Conservation (phyloP, 2,329 filamentous ascomycete genomes). For the Zasmidium cellare region DNA sequence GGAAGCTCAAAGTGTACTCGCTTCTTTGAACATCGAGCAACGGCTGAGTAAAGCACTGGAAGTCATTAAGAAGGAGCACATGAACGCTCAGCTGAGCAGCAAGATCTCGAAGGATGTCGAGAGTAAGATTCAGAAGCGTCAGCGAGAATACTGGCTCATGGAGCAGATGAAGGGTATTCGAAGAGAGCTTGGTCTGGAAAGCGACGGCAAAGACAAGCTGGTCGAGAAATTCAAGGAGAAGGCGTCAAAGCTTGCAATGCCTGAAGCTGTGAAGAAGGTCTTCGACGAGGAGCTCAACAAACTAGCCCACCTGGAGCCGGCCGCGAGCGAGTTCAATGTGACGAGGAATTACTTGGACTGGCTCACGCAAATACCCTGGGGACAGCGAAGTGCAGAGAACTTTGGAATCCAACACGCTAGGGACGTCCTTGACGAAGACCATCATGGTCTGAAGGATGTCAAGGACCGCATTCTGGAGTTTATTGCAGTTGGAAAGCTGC, state of each 20-base stretch:
- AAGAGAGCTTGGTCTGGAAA: conserved; percentile 91
- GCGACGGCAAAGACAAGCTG: conserved; percentile 96
- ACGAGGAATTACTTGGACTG: conserved; percentile 98
- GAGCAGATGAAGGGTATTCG: conserved; percentile 99
- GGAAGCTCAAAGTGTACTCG: conserved; percentile 88
- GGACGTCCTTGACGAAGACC: conserved; percentile 89
- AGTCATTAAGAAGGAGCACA: conserved; percentile 95
- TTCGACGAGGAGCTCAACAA: conserved; percentile 99
- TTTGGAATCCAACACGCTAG: conserved; percentile 92
- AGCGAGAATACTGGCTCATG: conserved; percentile 98
- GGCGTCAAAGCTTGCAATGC: conserved; percentile 91
- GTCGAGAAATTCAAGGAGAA: conserved; percentile 98
- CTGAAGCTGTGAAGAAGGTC: conserved; percentile 91
- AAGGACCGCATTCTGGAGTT: conserved; percentile 98
- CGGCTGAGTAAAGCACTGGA: conserved; percentile 87
- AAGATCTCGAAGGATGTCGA: conserved; percentile 99
- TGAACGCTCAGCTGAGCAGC: conserved; percentile 94
- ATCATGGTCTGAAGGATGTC: conserved; percentile 95
- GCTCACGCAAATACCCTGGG: conserved; percentile 98
- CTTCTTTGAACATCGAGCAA: conserved; percentile 86
- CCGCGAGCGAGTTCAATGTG: conserved; percentile 97
- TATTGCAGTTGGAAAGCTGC: conserved; percentile 94
- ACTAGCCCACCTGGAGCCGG: conserved; percentile 89
- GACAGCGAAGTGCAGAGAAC: conserved; percentile 90
- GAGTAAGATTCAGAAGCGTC: conserved; percentile 93